Percentiles rank a stretch among this genome's conserved stretches.
These are phyloP conservation scores for Kodamaea hsintzibuensis DNA, from an alignment of 805 yeast species.

Conservation along the genomic window DNA sequence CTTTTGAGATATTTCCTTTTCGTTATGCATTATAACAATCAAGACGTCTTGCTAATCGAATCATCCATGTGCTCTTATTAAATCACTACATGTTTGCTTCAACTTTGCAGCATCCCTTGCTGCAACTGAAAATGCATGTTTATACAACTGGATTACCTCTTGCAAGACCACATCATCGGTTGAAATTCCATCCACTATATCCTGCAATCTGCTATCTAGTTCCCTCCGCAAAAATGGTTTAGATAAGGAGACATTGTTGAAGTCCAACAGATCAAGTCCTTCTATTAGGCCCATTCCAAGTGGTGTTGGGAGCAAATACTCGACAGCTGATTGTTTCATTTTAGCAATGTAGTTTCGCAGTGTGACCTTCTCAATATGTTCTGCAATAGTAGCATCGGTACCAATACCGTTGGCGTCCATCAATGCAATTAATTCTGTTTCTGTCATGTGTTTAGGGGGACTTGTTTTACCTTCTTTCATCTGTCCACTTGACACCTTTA, in stretches of 20 bases:
- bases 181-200: slow-evolving; percentile 66
- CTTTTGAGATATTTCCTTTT: too few species aligned
- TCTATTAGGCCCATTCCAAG: slow-evolving; percentile 86
- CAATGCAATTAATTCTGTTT: slow-evolving; percentile 83
- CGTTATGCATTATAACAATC: too few species aligned
- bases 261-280: slow-evolving; percentile 79
- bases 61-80: slow-evolving; percentile 7
- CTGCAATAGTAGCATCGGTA: slow-evolving; percentile 98
- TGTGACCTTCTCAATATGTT: slow-evolving; percentile 83
- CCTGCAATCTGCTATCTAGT: slow-evolving; percentile 65
- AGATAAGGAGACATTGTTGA: slow-evolving; percentile 70
- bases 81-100: slow-evolving; percentile 4
- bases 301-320: slow-evolving; percentile 69
- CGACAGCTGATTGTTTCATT: slow-evolving; percentile 36
- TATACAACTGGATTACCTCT: slow-evolving; percentile 57
- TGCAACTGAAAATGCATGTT: slow-evolving; percentile 50
- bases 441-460: slow-evolving; percentile 85
- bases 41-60: neutral
- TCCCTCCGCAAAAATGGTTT: slow-evolving; percentile 85
- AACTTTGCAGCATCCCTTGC: slow-evolving; percentile 9
- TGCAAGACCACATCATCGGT: slow-evolving; percentile 54
- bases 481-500: slow-evolving; percentile 56
- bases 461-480: slow-evolving; percentile 74
- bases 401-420: slow-evolving; percentile 99
- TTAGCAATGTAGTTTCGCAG: slow-evolving; percentile 65